Evolutionary conservation across 2,329 filamentous ascomycete species (phyloP), one percentile per base, ranked within the genome.

Genomic region (Xylariaceae sp.): DNA sequence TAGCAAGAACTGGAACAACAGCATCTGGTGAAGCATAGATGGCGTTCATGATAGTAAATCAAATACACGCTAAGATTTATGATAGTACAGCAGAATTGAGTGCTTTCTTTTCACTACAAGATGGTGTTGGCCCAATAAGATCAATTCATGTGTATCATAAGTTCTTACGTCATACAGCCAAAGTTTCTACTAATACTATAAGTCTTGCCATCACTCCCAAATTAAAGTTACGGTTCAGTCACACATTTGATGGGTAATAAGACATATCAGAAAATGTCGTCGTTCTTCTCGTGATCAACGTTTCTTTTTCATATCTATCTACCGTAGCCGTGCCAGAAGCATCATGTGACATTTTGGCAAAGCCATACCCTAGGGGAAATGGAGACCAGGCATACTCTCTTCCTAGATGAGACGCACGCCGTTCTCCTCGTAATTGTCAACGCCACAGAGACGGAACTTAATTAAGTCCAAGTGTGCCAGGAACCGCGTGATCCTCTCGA

Each of bases 371-470:
- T 27, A 29, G 33, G 51, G 58, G 55, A 11, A 63, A 66, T 68
- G 60, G 66, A 68, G 66, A 69, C 66, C 66, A 69, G 66, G 66
- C 64, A 65, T 66, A 59, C 49, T 53, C 57, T 57, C 59, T 64
- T 58, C 55, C 76, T 77, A 75, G 75, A 53, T n/a, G 51, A 62
- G 49, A 57, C 26, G 69, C 73, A 75, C 72, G 84, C 85, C 85
- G 85, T 88, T 86, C 85, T 78, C 82, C 84, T 81, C 85, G 85
- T 86, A 81, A 78, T 84, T 86, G 83, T 85, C 83, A 83, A 81
- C 79, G 79, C 81, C 82, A 82, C 77, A 81, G 76, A 67, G 65
- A 67, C 60, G 62, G 46, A 50, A 56, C 47, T 50, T 35, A 41
- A 63, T 73, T 72, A 77, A 77, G 74, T 75, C 78, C 77, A 80